Percentiles rank a stretch among this genome's conserved stretches.
Conservation (phyloP, 441 rosid species). For the Adansonia rubrostipa region DNA sequence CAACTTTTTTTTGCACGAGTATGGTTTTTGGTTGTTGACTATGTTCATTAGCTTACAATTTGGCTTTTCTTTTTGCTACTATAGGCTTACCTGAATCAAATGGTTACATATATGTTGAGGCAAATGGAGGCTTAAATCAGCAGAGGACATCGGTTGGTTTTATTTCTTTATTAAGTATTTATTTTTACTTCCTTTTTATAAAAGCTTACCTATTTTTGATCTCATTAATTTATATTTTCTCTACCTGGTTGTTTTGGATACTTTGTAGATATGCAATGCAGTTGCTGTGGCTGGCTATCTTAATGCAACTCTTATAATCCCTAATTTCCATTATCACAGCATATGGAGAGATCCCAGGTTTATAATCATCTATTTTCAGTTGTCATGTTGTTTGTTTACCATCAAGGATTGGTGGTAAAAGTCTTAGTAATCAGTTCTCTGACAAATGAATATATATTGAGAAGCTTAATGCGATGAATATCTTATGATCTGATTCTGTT, state of each 20-base stretch:
- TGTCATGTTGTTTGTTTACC: slow-evolving; percentile 21
- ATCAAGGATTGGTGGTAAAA: background rate
- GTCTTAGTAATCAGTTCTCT: background rate
- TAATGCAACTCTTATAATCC: slow-evolving; percentile 92
- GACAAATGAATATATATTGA: background rate
- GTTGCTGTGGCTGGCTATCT: slow-evolving; percentile 99
- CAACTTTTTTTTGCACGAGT: background rate
- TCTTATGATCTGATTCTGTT: slow-evolving; percentile 4
- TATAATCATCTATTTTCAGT: slow-evolving; percentile 26
- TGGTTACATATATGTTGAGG: slow-evolving; percentile 94
- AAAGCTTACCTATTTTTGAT: slow-evolving; percentile 27
- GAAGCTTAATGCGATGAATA: background rate
- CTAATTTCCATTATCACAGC: slow-evolving; percentile 95
- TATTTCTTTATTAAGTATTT: slow-evolving; percentile 29
- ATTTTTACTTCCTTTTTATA: slow-evolving; percentile 9
- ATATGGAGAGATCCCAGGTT: slow-evolving; percentile 99
- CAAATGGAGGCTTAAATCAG: slow-evolving; percentile 97
- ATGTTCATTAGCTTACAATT: slow-evolving; percentile 15
- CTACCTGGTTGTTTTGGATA: slow-evolving; percentile 38
- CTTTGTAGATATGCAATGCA: slow-evolving; percentile 94
- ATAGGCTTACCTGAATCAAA: slow-evolving; percentile 88
- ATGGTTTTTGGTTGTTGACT: slow-evolving; percentile 3
- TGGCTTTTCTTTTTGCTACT: slow-evolving; percentile 32
- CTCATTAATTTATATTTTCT: slow-evolving; percentile 33
- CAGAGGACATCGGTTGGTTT: slow-evolving; percentile 97